Conservation (phyloP, 2,329 filamentous ascomycete genomes). For the Calonectria multiphialidica region DNA sequence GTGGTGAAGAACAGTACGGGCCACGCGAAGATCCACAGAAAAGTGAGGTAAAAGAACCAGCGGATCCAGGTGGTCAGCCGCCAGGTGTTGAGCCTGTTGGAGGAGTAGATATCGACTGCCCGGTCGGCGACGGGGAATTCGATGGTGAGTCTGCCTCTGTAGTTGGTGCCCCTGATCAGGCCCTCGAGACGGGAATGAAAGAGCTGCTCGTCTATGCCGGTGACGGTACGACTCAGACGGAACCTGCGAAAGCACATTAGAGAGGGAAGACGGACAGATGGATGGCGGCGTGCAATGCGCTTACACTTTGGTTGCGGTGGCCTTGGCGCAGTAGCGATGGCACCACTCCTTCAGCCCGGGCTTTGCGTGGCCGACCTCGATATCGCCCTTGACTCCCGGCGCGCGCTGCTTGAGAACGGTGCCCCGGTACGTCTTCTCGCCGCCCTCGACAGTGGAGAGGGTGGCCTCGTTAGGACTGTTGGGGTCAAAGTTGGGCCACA, state of each 20-base stretch:
- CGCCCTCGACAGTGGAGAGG: slow-evolving; percentile 29
- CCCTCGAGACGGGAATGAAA: slow-evolving; percentile 9
- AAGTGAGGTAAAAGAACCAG: slow-evolving; percentile 38
- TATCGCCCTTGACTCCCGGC: slow-evolving; percentile 27
- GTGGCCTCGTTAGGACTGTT: not conserved
- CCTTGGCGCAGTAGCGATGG: slow-evolving; percentile 35
- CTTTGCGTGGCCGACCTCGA: slow-evolving; percentile 35
- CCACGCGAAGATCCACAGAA: slow-evolving; percentile 40
- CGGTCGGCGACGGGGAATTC: slow-evolving; percentile 36
- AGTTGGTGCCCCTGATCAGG: slow-evolving; percentile 32
- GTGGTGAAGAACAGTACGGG: slow-evolving; percentile 34
- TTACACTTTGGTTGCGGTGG: slow-evolving; percentile 31
- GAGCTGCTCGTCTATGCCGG: slow-evolving; percentile 14
- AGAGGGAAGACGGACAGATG: accelerated
- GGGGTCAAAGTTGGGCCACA: slow-evolving; percentile 33
- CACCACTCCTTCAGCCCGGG: slow-evolving; percentile 36
- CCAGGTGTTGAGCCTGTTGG: slow-evolving; percentile 32
- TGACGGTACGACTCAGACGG: slow-evolving; percentile 31
- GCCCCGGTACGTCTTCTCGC: slow-evolving; percentile 37
- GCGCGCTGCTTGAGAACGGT: slow-evolving; percentile 32
- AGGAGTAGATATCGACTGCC: slow-evolving; percentile 38
- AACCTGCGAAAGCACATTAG: slow-evolving; percentile 27
- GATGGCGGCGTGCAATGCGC: not conserved
- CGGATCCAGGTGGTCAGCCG: slow-evolving; percentile 34
- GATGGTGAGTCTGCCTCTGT: slow-evolving; percentile 28